These are phyloP conservation scores for Fusarium avenaceum DNA, from an alignment of 2,329 filamentous ascomycete genomes.

Conservation along the genomic window DNA sequence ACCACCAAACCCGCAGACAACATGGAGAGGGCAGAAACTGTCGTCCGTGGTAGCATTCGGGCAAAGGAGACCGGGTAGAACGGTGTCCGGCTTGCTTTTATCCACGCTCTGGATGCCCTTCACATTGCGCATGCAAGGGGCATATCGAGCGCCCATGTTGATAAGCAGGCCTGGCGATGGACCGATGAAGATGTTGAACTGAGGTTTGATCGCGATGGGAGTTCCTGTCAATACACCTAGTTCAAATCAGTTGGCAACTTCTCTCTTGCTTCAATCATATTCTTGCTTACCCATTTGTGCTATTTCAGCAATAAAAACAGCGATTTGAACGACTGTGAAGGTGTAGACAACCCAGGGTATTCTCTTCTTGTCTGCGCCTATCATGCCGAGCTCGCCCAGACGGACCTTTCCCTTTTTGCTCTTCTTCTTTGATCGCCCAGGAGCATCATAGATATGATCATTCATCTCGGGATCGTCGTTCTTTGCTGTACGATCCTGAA, in stretches of 20 bases:
- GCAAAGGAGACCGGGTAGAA: constrained; percentile 76
- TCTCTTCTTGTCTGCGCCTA: constrained; percentile 67
- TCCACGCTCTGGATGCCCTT: constrained; percentile 70
- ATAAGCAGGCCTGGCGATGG: constrained; percentile 91
- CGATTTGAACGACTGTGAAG: constrained; percentile 81
- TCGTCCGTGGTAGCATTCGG: constrained; percentile 79
- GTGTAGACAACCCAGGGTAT: constrained; percentile 87
- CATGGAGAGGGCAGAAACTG: constrained; percentile 76
- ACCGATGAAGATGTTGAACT: constrained; percentile 97
- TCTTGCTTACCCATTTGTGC: constrained; percentile 79
- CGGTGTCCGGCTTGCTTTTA: constrained; percentile 1
- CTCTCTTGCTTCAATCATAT: not conserved
- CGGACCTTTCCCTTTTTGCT: constrained; percentile 62
- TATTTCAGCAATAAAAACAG: constrained; percentile 90
- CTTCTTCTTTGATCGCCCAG: constrained; percentile 49
- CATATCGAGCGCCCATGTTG: constrained; percentile 95
- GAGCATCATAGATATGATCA: constrained; percentile 74
- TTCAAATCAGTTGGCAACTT: constrained; percentile 25
- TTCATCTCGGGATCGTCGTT: constrained; percentile 59
- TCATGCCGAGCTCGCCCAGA: constrained; percentile 72
- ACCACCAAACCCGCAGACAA: constrained; percentile 87
- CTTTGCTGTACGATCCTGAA: constrained; percentile 64
- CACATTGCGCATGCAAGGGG: constrained; percentile 94
- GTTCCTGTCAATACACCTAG: constrained; percentile 81
- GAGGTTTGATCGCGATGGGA: constrained; percentile 82